These are phyloP conservation scores for Phialophora verrucosa DNA, from an alignment of 2,329 filamentous ascomycete species.

Conservation along the genomic window DNA sequence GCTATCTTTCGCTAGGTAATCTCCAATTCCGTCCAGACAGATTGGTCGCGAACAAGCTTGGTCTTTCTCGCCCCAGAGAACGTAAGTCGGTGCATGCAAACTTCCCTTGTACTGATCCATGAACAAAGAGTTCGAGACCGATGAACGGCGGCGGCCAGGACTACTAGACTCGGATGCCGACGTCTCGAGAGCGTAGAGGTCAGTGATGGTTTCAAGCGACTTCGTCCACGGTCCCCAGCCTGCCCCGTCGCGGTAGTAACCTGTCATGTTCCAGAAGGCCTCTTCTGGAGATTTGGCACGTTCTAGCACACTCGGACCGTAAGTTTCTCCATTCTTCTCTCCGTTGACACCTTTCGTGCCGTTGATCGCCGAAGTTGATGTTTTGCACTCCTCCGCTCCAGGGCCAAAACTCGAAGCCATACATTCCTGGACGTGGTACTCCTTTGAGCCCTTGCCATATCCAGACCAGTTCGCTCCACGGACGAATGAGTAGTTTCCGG, in stretches of 20 bases:
- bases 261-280: slow-evolving; percentile 56
- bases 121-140: slow-evolving; percentile 45
- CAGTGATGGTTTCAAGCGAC: slow-evolving; percentile 56
- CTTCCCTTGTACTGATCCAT: slow-evolving; percentile 52
- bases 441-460: slow-evolving; percentile 45
- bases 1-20: slow-evolving; percentile 57
- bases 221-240: slow-evolving; percentile 57
- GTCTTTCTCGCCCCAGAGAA: slow-evolving; percentile 61
- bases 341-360: slow-evolving; percentile 34
- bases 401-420: slow-evolving; percentile 61
- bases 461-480: slow-evolving; percentile 49
- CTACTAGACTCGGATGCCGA: slow-evolving; percentile 34
- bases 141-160: slow-evolving; percentile 35
- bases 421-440: slow-evolving; percentile 51
- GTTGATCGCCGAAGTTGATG: slow-evolving; percentile 27
- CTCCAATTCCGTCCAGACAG: slow-evolving; percentile 58
- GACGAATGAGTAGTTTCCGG: slow-evolving; percentile 59
- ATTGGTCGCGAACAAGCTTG: slow-evolving; percentile 57
- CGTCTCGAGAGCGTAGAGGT: slow-evolving; percentile 53
- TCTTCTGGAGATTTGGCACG: slow-evolving; percentile 50
- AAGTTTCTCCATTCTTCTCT: slow-evolving; percentile 41
- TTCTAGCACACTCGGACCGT: slow-evolving; percentile 50
- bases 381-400: slow-evolving; percentile 51
- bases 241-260: slow-evolving; percentile 61
- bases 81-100: slow-evolving; percentile 58